These are phyloP conservation scores for Aspergillus jensenii DNA, from an alignment of 2,329 filamentous ascomycete genomes.

Conservation along the genomic window DNA sequence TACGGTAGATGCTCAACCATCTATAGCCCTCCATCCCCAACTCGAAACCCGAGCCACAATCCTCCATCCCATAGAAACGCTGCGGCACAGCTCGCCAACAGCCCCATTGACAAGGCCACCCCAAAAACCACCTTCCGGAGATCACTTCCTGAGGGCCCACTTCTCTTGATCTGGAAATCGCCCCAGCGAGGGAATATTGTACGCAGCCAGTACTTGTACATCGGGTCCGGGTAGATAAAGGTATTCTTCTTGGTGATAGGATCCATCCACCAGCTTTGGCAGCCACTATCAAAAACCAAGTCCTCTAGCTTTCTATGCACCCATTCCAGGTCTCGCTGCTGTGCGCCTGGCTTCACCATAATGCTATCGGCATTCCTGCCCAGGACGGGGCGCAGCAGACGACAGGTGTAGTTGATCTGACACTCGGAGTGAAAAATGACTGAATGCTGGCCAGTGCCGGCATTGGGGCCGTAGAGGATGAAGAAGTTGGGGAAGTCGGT, in stretches of 20 bases:
- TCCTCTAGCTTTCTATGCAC: constrained; percentile 14
- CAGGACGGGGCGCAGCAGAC: constrained; percentile 12
- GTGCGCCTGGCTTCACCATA: constrained; percentile 14
- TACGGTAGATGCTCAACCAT: too few species aligned
- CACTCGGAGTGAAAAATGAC: constrained; percentile 21
- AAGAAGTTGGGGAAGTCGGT: constrained; percentile 17
- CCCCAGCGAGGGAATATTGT: constrained; percentile 10
- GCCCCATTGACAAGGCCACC: neutral
- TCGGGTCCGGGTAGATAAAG: constrained; percentile 20
- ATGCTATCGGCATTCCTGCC: constrained; percentile 7
- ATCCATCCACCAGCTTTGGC: constrained; percentile 11
- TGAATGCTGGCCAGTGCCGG: constrained; percentile 16
- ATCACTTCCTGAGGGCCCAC: neutral
- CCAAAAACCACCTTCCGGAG: neutral
- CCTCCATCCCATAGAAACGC: too few species aligned
- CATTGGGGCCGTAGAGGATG: constrained; percentile 18
- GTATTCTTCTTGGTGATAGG: constrained; percentile 18
- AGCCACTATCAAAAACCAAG: constrained; percentile 18
- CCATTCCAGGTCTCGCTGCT: constrained; percentile 15
- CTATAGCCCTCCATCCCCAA: too few species aligned
- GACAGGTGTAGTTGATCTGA: constrained; percentile 19
- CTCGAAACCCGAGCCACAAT: too few species aligned
- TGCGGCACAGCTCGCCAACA: too few species aligned
- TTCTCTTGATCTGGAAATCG: neutral
- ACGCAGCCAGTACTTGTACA: constrained; percentile 20